Conservation (phyloP, 495 filamentous ascomycete genomes). For the Neurospora pannonica region DNA sequence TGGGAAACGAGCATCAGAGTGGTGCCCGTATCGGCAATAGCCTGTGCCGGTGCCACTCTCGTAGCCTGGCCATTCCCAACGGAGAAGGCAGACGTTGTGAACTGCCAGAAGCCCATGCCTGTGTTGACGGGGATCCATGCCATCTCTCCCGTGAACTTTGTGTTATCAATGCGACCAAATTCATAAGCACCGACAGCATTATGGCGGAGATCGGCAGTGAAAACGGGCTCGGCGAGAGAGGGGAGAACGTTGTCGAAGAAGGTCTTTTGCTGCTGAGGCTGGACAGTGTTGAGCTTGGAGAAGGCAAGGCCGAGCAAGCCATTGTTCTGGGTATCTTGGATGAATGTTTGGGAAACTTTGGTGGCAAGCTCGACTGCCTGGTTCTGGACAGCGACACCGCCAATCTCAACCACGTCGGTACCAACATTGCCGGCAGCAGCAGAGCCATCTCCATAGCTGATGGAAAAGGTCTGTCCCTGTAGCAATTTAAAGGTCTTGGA, state of each 20-base stretch:
- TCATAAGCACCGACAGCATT: constrained; percentile 60
- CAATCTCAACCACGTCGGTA: constrained; percentile 64
- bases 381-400: constrained; percentile 53
- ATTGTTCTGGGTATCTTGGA: constrained; percentile 49
- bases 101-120: constrained; percentile 66
- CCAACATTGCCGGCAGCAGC: constrained; percentile 58
- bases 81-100: constrained; percentile 48
- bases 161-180: constrained; percentile 61
- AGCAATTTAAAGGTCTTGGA: constrained; percentile 44
- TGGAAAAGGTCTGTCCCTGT: constrained; percentile 44
- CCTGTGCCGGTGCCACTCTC: constrained; percentile 33
- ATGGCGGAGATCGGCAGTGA: constrained; percentile 60
- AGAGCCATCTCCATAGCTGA: constrained; percentile 67
- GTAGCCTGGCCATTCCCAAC: constrained; percentile 38
- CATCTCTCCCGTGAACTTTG: constrained; percentile 55
- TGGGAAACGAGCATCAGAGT: constrained; percentile 62
- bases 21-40: constrained; percentile 66
- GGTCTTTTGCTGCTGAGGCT: constrained; percentile 57
- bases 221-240: constrained; percentile 55
- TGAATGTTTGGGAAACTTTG: constrained; percentile 53
- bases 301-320: constrained; percentile 77
- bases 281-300: constrained; percentile 61
- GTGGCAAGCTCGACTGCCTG: constrained; percentile 68
- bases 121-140: constrained; percentile 55
- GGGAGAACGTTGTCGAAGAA: constrained; percentile 71